Percentiles rank a stretch among this genome's conserved stretches.
phyloP scores from a whole-genome alignment of 2,329 filamentous ascomycete species.

The Chrysoporthe puriensis region DNA sequence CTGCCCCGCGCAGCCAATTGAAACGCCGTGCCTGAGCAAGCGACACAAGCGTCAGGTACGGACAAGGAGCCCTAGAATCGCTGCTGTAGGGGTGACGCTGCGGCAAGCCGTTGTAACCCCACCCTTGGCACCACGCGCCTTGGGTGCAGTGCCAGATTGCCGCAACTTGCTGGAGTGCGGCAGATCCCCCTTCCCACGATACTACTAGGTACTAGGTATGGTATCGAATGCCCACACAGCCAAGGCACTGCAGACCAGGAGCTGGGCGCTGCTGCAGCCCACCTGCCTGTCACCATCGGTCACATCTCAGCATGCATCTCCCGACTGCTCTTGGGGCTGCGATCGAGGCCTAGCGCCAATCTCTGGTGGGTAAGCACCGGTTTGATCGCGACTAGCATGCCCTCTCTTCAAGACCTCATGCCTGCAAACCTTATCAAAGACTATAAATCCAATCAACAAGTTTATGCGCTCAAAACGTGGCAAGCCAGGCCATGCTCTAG shows the following conservation, averaged over 20 bases:
- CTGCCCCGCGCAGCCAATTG: constrained; percentile 28
- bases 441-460: not conserved
- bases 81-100: constrained; percentile 1
- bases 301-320: not conserved
- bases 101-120: constrained; percentile 13
- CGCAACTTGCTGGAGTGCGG: not conserved
- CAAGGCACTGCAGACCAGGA: not conserved
- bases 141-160: not conserved
- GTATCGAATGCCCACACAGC: not conserved
- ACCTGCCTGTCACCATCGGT: not conserved
- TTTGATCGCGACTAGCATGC: constrained; percentile 1
- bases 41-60: constrained; percentile 22
- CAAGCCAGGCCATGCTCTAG: not conserved
- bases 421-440: constrained; percentile 5
- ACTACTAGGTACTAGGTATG: not conserved
- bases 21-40: constrained; percentile 26
- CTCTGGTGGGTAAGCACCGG: not conserved
- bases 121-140: constrained; percentile 1
- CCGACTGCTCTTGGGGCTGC: not conserved
- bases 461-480: not conserved
- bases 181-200: not conserved
- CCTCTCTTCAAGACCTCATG: not conserved
- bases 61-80: constrained; percentile 4
- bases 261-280: not conserved
- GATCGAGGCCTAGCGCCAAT: not conserved